Conservation (phyloP, 208 protist genomes). For the Crithidia bombi region DNA sequence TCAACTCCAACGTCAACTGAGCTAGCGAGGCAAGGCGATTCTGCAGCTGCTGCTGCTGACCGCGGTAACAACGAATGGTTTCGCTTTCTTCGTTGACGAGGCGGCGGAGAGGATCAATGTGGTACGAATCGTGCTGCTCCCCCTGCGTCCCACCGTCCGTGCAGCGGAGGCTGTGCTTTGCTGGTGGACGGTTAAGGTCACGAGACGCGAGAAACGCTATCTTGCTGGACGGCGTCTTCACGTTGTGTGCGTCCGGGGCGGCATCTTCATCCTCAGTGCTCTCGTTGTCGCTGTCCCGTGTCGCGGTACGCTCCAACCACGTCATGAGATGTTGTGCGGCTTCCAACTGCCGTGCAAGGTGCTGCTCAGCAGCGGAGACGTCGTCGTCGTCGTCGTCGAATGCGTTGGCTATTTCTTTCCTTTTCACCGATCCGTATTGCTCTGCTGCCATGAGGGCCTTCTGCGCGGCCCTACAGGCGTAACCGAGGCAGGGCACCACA, state of each 20-base stretch:
- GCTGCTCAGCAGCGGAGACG: background rate
- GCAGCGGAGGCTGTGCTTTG: background rate
- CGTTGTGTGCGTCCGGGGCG: background rate
- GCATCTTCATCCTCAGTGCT: background rate
- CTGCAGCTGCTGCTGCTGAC: conserved; percentile 15
- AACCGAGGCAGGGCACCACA: conserved; percentile 5
- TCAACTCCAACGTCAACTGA: conserved; percentile 24
- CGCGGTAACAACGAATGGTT: conserved; percentile 19
- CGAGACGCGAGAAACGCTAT: background rate
- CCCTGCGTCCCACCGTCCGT: background rate
- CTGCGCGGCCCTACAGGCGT: conserved; percentile 6
- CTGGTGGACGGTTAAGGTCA: background rate
- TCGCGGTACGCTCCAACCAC: conserved; percentile 2
- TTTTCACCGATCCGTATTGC: background rate
- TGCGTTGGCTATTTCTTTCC: background rate
- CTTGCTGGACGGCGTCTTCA: background rate
- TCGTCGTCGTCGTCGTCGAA: background rate
- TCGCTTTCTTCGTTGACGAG: conserved; percentile 21
- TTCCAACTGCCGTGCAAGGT: conserved; percentile 3
- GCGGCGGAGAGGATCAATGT: conserved; percentile 11
- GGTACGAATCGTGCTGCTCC: background rate
- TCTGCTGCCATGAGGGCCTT: background rate
- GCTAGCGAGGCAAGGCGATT: conserved; percentile 14
- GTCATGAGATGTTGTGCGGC: background rate
- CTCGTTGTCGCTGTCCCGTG: background rate